Base-by-base conservation (phyloP, 2,329 filamentous ascomycete genomes). In the Hyphodiscus sp. region DNA sequence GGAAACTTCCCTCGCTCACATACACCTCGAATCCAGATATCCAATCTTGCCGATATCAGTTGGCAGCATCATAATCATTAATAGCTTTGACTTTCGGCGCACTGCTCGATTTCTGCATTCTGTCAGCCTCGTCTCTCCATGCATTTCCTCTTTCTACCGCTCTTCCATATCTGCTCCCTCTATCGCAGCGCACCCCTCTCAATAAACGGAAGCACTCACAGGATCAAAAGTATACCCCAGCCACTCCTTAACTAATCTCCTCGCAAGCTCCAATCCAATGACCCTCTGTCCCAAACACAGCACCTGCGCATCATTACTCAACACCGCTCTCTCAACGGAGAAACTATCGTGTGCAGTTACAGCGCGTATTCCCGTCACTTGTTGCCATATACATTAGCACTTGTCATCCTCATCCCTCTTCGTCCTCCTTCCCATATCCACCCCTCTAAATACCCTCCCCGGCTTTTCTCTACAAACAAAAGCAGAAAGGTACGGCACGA, bases 341-440 rank as follows among this genome's bases (percentile, higher is more conserved):
- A 91, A 95, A 61, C 83, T 85, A 68, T 95, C 90, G 69, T 95
- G 90, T 1, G 90, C 90, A 5, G 89, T 95, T 18, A 95, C 90
- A n/a, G 90, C 90, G 20, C 89, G 77, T 57, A 95, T 82, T 6
- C 89, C 89, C 53, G 83, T 85, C 59, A 95, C 83, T 71, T 26
- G 23, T 4, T 4, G 8, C 8, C 23, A 26, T 4, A 26, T 8
- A 26, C 8, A 8, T 26, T 8, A 26, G 23, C 23, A 26, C 23
- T 26, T 8, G 8, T 26, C 23, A 26, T 26, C 23, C 4, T 26
- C 4, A 26, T 26, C 23, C 8, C 23, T 26, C 23, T 26, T 8
- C 23, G 23, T 8, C 23, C 23, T 26, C 23, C 23, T 26, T 8
- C 8, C 8, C 23, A 8, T 4, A 26, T 26, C 3, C 8, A 26